A percentile compares a stretch with the other conserved stretches of the same genome.
Conservation (phyloP, 805 yeast genomes). For the Candida schatavii region DNA sequence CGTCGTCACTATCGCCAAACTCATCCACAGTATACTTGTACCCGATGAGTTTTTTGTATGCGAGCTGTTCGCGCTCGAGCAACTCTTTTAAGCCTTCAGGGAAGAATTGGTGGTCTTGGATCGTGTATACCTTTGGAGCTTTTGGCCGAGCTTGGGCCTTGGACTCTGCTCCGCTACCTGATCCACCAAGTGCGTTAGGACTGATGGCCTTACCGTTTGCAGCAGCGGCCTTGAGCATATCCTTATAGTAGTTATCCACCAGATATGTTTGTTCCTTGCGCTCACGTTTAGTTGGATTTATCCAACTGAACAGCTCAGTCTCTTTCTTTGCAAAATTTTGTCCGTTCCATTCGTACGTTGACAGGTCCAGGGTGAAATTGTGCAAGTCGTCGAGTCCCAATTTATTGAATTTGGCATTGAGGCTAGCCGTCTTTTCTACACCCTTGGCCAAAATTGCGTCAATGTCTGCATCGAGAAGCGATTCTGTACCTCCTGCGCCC, state of each 20-base stretch:
- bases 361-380: slow-evolving; percentile 81
- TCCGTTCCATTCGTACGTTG: slow-evolving; percentile 98
- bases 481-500: slow-evolving; percentile 19
- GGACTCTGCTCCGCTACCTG: slow-evolving; percentile 13
- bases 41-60: slow-evolving; percentile 57
- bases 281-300: slow-evolving; percentile 73
- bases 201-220: slow-evolving; percentile 8
- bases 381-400: slow-evolving; percentile 92
- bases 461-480: slow-evolving; percentile 62
- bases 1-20: slow-evolving; percentile 55
- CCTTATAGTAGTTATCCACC: slow-evolving; percentile 73
- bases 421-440: slow-evolving; percentile 71
- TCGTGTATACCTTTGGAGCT: slow-evolving; percentile 61
- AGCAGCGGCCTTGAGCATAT: slow-evolving; percentile 49
- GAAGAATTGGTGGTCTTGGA: slow-evolving; percentile 75
- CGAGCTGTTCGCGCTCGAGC: slow-evolving; percentile 62
- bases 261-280: slow-evolving; percentile 77
- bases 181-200: slow-evolving; percentile 9
- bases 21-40: slow-evolving; percentile 59
- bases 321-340: slow-evolving; percentile 66
- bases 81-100: slow-evolving; percentile 51
- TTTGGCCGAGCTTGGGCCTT: slow-evolving; percentile 27
- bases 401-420: slow-evolving; percentile 79
- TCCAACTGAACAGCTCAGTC: slow-evolving; percentile 53
- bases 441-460: slow-evolving; percentile 81